Evolutionary conservation across 2,329 filamentous ascomycete species (phyloP).

Genomic region (Zasmidium citrigriseum): DNA sequence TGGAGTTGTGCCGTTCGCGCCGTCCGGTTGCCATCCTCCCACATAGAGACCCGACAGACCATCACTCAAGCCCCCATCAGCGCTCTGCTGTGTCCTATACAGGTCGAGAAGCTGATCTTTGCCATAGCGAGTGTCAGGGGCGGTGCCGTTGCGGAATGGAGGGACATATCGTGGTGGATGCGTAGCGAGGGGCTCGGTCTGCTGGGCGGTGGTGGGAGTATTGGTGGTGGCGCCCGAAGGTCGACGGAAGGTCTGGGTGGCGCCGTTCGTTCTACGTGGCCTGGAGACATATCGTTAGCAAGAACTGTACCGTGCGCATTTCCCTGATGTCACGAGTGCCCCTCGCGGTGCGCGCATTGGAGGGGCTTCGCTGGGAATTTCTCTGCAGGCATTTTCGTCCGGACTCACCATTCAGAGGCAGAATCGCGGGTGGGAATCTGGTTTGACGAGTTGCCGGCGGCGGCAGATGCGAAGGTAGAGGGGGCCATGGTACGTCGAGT

Average conservation of each 20-base stretch:
- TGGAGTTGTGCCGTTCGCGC: conserved; percentile 61
- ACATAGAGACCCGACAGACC: conserved; percentile 70
- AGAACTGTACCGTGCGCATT: conserved; percentile 5
- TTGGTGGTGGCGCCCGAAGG: conserved; percentile 58
- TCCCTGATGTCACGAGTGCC: not conserved
- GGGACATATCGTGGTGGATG: conserved; percentile 56
- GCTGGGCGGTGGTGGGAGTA: conserved; percentile 43
- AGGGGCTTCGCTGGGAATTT: not conserved
- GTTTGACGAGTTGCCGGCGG: conserved; percentile 44
- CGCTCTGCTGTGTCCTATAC: conserved; percentile 60
- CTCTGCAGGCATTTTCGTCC: not conserved
- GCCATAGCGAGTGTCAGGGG: conserved; percentile 65
- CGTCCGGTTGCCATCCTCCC: conserved; percentile 76
- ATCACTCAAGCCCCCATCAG: conserved; percentile 62
- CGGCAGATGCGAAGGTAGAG: conserved; percentile 53
- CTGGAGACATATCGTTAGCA: conserved; percentile 38
- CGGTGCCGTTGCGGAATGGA: conserved; percentile 63
- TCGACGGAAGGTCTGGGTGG: conserved; percentile 67
- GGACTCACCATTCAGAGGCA: conserved; percentile 49
- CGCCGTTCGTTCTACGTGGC: conserved; percentile 66
- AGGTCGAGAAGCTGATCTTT: conserved; percentile 78
- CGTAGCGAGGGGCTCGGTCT: conserved; percentile 23
- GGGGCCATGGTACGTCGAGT: conserved; percentile 42
- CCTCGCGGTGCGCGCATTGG: conserved; percentile 2
- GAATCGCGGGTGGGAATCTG: conserved; percentile 45